Base-by-base conservation (phyloP, 805 yeast genomes). In the Saturnispora diversa region DNA sequence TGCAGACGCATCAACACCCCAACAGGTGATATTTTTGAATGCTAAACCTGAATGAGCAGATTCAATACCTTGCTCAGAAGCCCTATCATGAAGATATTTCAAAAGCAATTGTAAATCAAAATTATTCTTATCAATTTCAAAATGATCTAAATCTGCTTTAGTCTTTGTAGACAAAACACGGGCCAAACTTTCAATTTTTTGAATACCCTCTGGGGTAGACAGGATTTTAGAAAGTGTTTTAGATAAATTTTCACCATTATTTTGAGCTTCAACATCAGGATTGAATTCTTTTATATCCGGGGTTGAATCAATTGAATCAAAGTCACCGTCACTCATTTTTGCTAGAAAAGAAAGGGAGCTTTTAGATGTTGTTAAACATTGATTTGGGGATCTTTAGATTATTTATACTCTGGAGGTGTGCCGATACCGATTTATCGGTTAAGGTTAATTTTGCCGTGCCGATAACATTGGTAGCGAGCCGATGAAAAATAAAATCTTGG, bases 1-100 rank as follows among this genome's bases (percentile, higher is more conserved):
- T 31, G 74, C 74, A 24, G 74, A 72, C 13, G 75, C 69, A 45
- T 76, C 80, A 38, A 65, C 49, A 57, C 72, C 75, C 48, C 66
- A 59, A 39, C 71, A 67, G 7, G 70, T 67, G n/a, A 69, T 45
- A 35, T 59, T 54, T 44, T 60, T 67, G 51, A 69, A 65, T 4
- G 70, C 70, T 35, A 69, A 63, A 56, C 83, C 83, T 3, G 74
- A 65, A 35, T 66, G 68, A 42, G 69, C 64, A 1, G 70, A 64
- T 49, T 65, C 70, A 40, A 69, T 68, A 44, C 73, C 71, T 51
- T 68, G 72, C 38, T 65, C 65, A 15, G 61, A 35, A 29, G 62
- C 65, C 42, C 62, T 62, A 27, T 55, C 58, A 33, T 51, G 51
- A 22, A 69, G 54, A 44, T 68, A 69, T 43, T 65, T 57, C 35